A percentile compares a stretch with the other conserved stretches of the same genome.
These are phyloP conservation scores for Plasmodium blacklocki DNA, from an alignment of 169 alveolate species.

Conservation along the genomic window DNA sequence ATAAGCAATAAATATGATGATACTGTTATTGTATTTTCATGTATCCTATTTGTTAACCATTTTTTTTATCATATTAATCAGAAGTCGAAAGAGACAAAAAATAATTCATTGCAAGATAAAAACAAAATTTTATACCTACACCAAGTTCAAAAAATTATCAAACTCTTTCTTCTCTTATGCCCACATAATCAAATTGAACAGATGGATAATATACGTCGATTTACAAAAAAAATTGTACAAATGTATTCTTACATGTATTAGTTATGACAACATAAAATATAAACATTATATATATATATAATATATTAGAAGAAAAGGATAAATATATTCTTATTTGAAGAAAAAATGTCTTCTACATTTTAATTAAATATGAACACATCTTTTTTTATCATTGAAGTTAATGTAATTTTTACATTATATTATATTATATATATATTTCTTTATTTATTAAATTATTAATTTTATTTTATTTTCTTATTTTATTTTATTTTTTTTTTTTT, in stretches of 20 bases:
- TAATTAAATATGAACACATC: no score
- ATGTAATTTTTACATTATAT: no score
- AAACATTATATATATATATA: no score
- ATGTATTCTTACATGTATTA: slow-evolving; percentile 40
- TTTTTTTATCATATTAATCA: slow-evolving; percentile 57
- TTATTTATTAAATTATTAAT: no score
- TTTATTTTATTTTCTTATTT: no score
- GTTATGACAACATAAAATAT: no score
- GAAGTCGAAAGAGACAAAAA: background rate
- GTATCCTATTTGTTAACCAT: slow-evolving; percentile 68
- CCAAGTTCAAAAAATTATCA: slow-evolving; percentile 70
- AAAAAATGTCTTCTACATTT: no score
- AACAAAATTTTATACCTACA: slow-evolving; percentile 16
- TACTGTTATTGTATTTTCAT: slow-evolving; percentile 45
- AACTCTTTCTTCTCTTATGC: slow-evolving; percentile 31
- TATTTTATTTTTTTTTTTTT: no score
- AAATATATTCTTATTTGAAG: no score
- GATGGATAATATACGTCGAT: slow-evolving; percentile 37
- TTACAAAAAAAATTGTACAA: slow-evolving; percentile 34
- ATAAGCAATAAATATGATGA: slow-evolving; percentile 30
- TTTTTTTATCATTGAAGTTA: no score
- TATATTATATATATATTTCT: no score
- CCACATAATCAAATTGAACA: slow-evolving; percentile 6
- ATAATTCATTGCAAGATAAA: background rate
- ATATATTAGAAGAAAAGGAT: no score